Percentiles rank a stretch among this genome's conserved stretches.
Evolutionary conservation across 371 early-diverging fungal genomes (phyloP).

Genomic region (Lichtheimia ornata): DNA sequence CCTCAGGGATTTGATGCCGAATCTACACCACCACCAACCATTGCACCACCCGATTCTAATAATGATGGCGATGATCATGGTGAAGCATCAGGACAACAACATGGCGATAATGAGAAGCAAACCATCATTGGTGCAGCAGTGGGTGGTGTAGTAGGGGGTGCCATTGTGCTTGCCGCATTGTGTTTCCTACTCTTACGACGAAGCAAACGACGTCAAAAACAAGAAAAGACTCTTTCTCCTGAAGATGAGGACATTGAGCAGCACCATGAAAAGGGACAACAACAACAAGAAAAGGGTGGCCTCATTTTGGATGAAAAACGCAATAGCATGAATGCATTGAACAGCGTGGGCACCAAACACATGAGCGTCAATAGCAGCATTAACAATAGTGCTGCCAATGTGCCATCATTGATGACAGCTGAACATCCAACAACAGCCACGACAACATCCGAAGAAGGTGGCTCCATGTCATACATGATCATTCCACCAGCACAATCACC

Average conservation of each 20-base stretch:
- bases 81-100: background rate
- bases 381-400: background rate
- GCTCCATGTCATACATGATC: slow-evolving; percentile 13
- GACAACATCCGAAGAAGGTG: background rate
- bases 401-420: slow-evolving; percentile 6
- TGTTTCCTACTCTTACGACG: slow-evolving; percentile 10
- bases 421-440: slow-evolving; percentile 3
- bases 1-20: background rate
- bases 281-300: background rate
- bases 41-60: background rate
- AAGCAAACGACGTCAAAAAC: slow-evolving; percentile 1
- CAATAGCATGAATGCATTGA: background rate
- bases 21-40: background rate
- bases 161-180: slow-evolving; percentile 5
- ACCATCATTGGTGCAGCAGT: slow-evolving; percentile 20
- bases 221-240: slow-evolving; percentile 1
- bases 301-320: background rate
- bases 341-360: too few relatives aligned
- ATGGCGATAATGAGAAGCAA: background rate
- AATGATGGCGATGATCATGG: background rate
- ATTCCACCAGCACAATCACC: slow-evolving; percentile 30
- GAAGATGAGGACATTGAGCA: background rate
- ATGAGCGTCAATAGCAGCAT: too few relatives aligned
- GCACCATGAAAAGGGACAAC: slow-evolving; percentile 2
- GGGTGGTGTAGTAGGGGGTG: slow-evolving; percentile 11